phyloP scores from a whole-genome alignment of 148 eudicot species.

The Rhododendron kiyosumense region DNA sequence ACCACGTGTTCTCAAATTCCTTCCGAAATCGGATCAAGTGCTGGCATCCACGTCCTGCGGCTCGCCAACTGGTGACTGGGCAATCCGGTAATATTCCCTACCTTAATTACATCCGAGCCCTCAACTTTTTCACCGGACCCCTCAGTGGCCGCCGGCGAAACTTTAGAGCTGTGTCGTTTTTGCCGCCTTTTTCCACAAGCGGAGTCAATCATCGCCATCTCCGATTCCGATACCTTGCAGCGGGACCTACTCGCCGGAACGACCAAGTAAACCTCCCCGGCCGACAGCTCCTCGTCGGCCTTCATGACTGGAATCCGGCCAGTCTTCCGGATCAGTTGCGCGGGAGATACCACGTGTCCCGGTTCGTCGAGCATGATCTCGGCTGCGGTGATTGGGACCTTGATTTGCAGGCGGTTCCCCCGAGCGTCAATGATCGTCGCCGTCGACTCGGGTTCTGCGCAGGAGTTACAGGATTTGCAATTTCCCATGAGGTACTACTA shows the following conservation, averaged over 20 bases:
- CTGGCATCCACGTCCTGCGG: slow-evolving; percentile 31
- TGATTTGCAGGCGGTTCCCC: slow-evolving; percentile 2
- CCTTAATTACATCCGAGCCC: slow-evolving; percentile 1
- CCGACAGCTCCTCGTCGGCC: slow-evolving; percentile 29
- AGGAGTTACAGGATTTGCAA: background rate
- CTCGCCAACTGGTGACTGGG: slow-evolving; percentile 12
- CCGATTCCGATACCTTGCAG: slow-evolving; percentile 21
- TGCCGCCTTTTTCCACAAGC: slow-evolving; percentile 4
- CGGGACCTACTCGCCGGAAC: slow-evolving; percentile 30
- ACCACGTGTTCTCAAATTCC: background rate
- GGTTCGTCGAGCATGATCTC: slow-evolving; percentile 42
- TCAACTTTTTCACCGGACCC: background rate
- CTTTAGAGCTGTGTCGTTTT: slow-evolving; percentile 21
- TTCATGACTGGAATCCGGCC: slow-evolving; percentile 22
- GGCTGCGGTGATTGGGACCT: slow-evolving; percentile 32
- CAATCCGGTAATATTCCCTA: slow-evolving; percentile 5
- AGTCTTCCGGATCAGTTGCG: slow-evolving; percentile 13
- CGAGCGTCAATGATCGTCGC: slow-evolving; percentile 3
- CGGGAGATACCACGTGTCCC: slow-evolving; percentile 24
- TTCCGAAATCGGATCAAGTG: slow-evolving; percentile 35
- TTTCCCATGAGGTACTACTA: background rate
- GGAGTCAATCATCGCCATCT: slow-evolving; percentile 21
- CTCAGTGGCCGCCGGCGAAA: slow-evolving; percentile 15
- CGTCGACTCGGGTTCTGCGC: background rate
- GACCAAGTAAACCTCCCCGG: slow-evolving; percentile 28